Evolutionary conservation across 768 basidiomycete species (phyloP).

Genomic region (Lactarius hatsudake): DNA sequence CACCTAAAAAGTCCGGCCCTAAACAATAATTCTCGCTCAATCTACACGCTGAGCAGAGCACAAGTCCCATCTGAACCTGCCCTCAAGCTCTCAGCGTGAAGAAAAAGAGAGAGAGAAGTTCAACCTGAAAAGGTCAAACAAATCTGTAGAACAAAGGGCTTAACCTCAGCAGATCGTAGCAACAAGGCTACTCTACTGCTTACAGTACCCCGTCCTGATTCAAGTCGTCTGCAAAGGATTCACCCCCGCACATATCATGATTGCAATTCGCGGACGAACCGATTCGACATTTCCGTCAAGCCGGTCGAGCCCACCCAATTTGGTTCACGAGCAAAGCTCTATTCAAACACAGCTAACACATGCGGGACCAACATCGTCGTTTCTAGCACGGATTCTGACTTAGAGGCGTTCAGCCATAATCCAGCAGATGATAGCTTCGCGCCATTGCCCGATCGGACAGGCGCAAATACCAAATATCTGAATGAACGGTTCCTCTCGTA

Average conservation of each 20-base stretch:
- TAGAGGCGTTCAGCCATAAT: slow-evolving; percentile 86
- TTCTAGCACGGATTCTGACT: slow-evolving; percentile 78
- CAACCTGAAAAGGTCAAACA: slow-evolving; percentile 48
- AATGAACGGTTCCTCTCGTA: slow-evolving; percentile 82
- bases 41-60: not conserved
- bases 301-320: slow-evolving; percentile 51
- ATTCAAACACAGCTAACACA: slow-evolving; percentile 61
- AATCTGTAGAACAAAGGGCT: slow-evolving; percentile 68
- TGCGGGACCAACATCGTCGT: slow-evolving; percentile 69
- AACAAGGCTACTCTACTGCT: slow-evolving; percentile 77
- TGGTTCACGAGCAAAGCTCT: slow-evolving; percentile 71
- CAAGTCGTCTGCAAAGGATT: slow-evolving; percentile 80
- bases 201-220: slow-evolving; percentile 73
- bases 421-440: slow-evolving; percentile 80
- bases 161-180: slow-evolving; percentile 77
- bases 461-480: slow-evolving; percentile 80
- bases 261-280: slow-evolving; percentile 57
- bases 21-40: not conserved
- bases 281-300: slow-evolving; percentile 52
- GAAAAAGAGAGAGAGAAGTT: slow-evolving; percentile 40
- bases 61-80: slow-evolving; percentile 35
- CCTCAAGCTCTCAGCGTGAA: slow-evolving; percentile 39
- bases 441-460: slow-evolving; percentile 76
- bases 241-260: slow-evolving; percentile 65
- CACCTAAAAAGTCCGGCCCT: slow-evolving; percentile 2